phyloP scores from a whole-genome alignment of 306 rosid species.

The Vigna unguiculata region DNA sequence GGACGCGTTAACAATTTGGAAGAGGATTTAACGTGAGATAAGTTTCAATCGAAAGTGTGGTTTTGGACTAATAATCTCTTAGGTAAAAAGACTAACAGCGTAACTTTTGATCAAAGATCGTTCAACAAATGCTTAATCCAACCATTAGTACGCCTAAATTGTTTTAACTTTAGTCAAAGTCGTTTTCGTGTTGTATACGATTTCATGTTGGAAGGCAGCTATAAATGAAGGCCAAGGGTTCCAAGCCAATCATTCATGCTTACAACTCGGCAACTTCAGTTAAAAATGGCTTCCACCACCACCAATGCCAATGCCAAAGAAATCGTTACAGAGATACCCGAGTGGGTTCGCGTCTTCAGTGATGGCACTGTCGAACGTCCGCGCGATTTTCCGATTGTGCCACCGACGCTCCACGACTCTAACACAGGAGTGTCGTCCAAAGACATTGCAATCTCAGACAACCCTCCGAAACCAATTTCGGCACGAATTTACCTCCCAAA shows the following conservation, averaged over 20 bases:
- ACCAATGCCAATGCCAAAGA: constrained; percentile 16
- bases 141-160: no score
- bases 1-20: no score
- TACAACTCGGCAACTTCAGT: no score
- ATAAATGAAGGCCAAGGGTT: neutral
- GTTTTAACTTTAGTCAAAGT: no score
- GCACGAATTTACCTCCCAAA: constrained; percentile 2
- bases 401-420: constrained; percentile 39
- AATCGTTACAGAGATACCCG: constrained; percentile 28
- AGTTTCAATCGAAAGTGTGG: no score
- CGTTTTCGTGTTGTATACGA: no score
- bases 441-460: constrained; percentile 44
- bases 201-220: neutral
- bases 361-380: constrained; percentile 51
- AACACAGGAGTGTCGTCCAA: constrained; percentile 49
- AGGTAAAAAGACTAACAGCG: no score
- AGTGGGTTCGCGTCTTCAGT: constrained; percentile 37
- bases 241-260: neutral
- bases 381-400: constrained; percentile 28
- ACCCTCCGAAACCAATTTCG: constrained; percentile 36
- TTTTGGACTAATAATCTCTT: no score
- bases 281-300: neutral
- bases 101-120: no score
- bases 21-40: no score
- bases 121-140: no score